Evolutionary conservation across 352 stramenopile species (phyloP).

Genomic region (Globisporangium carolinianum): DNA sequence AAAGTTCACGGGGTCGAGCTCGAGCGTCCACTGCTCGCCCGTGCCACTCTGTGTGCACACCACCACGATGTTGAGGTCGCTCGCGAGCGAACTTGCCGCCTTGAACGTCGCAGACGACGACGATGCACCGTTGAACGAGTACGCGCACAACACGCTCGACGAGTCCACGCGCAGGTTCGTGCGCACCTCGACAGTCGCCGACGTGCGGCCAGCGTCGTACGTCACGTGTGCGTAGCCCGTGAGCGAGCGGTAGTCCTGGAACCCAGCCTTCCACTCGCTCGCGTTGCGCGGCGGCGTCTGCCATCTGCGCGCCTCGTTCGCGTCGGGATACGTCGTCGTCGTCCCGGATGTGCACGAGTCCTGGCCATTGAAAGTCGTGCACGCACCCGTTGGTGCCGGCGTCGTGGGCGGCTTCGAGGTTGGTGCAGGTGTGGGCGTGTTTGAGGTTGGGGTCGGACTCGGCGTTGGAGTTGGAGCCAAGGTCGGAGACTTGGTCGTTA

Average conservation of each 20-base stretch:
- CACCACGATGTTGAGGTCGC: conserved; percentile 26
- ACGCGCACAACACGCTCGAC: conserved; percentile 17
- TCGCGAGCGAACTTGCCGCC: conserved; percentile 17
- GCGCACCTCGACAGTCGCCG: conserved; percentile 32
- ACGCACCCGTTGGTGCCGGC: conserved; percentile 26
- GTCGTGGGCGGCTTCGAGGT: conserved; percentile 35
- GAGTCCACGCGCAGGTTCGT: conserved; percentile 21
- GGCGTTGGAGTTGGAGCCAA: conserved; percentile 18
- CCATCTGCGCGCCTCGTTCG: conserved; percentile 30
- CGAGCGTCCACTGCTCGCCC: conserved; percentile 23
- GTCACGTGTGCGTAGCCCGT: conserved; percentile 39
- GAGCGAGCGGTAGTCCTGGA: conserved; percentile 39
- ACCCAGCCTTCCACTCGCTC: conserved; percentile 18
- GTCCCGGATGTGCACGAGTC: conserved; percentile 21
- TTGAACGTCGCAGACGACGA: conserved; percentile 17
- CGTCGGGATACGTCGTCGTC: conserved; percentile 11
- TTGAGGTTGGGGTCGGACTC: conserved; percentile 1
- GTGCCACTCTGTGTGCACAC: conserved; percentile 14
- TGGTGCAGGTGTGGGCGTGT: conserved; percentile 6
- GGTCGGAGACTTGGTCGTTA: neutral
- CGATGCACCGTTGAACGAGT: conserved; percentile 28
- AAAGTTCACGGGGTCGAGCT: conserved; percentile 59
- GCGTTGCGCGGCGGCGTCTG: conserved; percentile 41
- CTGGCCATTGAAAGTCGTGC: conserved; percentile 27
- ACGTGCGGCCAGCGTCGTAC: conserved; percentile 23